Evolutionary conservation across 352 stramenopile genomes (phyloP), one percentile per base, ranked within the genome.

Genomic region (Phytopythium ostracodes): DNA sequence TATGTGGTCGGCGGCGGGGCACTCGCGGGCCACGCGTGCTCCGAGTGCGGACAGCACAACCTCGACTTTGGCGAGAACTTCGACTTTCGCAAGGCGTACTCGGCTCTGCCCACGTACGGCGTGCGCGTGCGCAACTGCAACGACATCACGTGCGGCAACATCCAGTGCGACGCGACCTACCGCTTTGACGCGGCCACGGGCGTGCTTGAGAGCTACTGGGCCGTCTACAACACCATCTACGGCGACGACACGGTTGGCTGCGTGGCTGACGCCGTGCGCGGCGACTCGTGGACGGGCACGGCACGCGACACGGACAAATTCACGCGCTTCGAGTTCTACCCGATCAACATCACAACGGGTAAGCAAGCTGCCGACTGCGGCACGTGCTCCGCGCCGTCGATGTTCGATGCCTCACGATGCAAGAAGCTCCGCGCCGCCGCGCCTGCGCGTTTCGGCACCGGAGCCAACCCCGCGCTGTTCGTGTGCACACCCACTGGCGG

Each of bases 281-380:
- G 53, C 8, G 38, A 47, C 53, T 59, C 53, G 18, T 59, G 53
- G 53, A 46, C 53, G 20, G 79, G 79, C 40, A 66, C 76, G 44
- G 78, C 75, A 43, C 53, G 89, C 20, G 81, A 95, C 71, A 73
- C 77, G 56, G 77, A 83, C 9, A 91, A 91, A 73, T 92, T 95
- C 59, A 71, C 77, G 35, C 67, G 80, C 59, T 82, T 91, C 58
- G 86, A 93, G 53, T 93, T 93, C 68, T 89, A 82, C 67, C 66
- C 89, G 68, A 92, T 86, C 66, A 36, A 58, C 24, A 27, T 59
- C 11, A 7, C 53, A 11, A 59, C 53, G 4, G 53, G 53, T 22
- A 59, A 47, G 53, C 53, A 59, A 22, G 38, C 36, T 18, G 31
- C 53, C n/a, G 31, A 59, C 24, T 59, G 53, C 35, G 18, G 35